phyloP scores from a whole-genome alignment of 345 rosid genomes.

The Odontarrhena argentea region DNA sequence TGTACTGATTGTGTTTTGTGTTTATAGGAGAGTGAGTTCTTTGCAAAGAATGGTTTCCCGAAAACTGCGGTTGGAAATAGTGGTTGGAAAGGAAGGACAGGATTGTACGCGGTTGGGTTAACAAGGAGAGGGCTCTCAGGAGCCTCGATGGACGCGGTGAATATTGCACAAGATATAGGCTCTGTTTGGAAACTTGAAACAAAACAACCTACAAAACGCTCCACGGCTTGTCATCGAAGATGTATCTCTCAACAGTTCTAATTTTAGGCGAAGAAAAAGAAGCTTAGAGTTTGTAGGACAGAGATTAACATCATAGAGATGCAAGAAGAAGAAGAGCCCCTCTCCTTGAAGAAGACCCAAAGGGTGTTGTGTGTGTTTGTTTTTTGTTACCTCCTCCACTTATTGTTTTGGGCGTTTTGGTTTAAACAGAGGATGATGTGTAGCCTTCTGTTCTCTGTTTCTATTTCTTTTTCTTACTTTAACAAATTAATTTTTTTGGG shows the following conservation, averaged over 20 bases:
- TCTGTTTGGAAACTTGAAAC: conserved; percentile 81
- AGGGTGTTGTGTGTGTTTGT: conserved; percentile 32
- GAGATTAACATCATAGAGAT: conserved; percentile 17
- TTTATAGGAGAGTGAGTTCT: conserved; percentile 73
- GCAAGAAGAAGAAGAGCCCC: conserved; percentile 46
- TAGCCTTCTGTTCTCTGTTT: conserved; percentile 39
- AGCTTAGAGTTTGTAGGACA: conserved; percentile 36
- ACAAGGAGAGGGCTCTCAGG: conserved; percentile 90
- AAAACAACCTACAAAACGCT: conserved; percentile 56
- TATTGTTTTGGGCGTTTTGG: conserved; percentile 54
- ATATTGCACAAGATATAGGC: conserved; percentile 76
- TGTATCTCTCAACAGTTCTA: conserved; percentile 78
- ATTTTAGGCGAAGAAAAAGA: conserved; percentile 10
- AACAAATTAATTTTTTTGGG: conserved; percentile 1
- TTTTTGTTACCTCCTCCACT: conserved; percentile 43
- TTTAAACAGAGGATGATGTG: conserved; percentile 56
- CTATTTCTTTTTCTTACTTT: not conserved
- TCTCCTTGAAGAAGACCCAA: conserved; percentile 58
- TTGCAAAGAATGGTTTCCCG: conserved; percentile 73
- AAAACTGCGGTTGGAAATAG: conserved; percentile 60
- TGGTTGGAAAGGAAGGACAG: conserved; percentile 82
- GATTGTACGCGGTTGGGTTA: conserved; percentile 92
- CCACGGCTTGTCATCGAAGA: conserved; percentile 54
- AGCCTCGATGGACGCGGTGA: conserved; percentile 73
- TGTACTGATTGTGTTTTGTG: conserved; percentile 35